Percentiles rank a stretch among this genome's conserved stretches.
Conservation (phyloP, 768 basidiomycete genomes). For the Amanita muscaria region DNA sequence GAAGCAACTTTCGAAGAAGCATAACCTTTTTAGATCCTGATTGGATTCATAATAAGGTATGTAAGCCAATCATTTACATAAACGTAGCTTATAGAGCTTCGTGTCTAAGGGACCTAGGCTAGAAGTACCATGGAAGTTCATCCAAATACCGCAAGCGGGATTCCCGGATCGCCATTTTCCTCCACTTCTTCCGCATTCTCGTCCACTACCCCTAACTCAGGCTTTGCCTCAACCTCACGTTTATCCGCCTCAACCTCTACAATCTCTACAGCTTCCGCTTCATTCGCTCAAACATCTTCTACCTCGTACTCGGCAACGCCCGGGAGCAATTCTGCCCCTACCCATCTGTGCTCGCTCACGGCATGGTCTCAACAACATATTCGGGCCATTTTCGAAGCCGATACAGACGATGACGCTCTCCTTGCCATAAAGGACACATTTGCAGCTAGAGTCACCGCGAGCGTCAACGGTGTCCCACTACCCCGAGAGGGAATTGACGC, state of each 20-base stretch:
- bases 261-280: background rate
- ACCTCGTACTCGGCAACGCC: background rate
- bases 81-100: background rate
- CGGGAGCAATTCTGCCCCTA: background rate
- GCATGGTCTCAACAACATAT: conserved; percentile 46
- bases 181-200: conserved; percentile 1
- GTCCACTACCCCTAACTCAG: background rate
- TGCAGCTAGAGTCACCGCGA: conserved; percentile 28
- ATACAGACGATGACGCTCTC: conserved; percentile 31
- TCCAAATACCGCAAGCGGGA: conserved; percentile 3
- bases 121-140: conserved; percentile 1
- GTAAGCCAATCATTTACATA: background rate
- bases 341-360: conserved; percentile 24
- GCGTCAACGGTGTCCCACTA: conserved; percentile 36
- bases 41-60: conserved; percentile 3
- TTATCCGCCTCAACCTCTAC: conserved; percentile 5
- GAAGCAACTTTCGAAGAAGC: conserved; percentile 2
- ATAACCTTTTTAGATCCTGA: background rate
- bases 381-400: conserved; percentile 40
- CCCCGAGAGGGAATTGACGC: conserved; percentile 29
- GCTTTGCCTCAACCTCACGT: conserved; percentile 8
- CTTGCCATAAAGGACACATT: conserved; percentile 40
- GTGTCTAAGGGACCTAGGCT: background rate
- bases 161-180: conserved; percentile 5
- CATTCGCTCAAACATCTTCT: background rate